Evolutionary conservation across 2,329 filamentous ascomycete species (phyloP).

Genomic region (Botrytis porri): DNA sequence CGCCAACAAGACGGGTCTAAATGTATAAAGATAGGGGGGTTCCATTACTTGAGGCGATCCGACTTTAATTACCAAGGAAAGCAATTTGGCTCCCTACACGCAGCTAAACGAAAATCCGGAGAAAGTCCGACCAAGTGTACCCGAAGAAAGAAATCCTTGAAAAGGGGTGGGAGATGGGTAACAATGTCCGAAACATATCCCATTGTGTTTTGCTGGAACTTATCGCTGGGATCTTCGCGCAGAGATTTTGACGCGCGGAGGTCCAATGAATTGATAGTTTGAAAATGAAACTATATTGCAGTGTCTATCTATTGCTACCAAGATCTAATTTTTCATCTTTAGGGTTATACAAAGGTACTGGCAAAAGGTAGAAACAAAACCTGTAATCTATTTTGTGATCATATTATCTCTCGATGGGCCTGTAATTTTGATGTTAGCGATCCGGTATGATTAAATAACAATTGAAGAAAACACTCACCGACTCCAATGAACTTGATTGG

Average conservation of each 20-base stretch:
- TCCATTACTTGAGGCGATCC: background rate
- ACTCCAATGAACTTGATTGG: conserved; percentile 65
- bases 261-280: background rate
- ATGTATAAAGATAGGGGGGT: no score
- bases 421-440: background rate
- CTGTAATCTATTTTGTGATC: conserved; percentile 14
- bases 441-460: background rate
- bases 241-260: background rate
- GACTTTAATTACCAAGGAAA: background rate
- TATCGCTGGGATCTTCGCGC: background rate
- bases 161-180: background rate
- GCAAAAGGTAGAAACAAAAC: background rate
- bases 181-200: no score
- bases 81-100: background rate
- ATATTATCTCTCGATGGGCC: conserved; percentile 20
- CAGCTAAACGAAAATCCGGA: background rate
- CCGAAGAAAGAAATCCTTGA: background rate
- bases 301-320: conserved; percentile 4
- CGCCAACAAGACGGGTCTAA: no score
- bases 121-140: background rate
- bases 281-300: background rate
- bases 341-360: background rate
- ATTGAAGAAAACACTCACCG: conserved; percentile 44
- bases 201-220: background rate
- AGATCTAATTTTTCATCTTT: background rate